Evolutionary conservation across 164 flowering plant species (phyloP).

Genomic region (Umbellularia californica): DNA sequence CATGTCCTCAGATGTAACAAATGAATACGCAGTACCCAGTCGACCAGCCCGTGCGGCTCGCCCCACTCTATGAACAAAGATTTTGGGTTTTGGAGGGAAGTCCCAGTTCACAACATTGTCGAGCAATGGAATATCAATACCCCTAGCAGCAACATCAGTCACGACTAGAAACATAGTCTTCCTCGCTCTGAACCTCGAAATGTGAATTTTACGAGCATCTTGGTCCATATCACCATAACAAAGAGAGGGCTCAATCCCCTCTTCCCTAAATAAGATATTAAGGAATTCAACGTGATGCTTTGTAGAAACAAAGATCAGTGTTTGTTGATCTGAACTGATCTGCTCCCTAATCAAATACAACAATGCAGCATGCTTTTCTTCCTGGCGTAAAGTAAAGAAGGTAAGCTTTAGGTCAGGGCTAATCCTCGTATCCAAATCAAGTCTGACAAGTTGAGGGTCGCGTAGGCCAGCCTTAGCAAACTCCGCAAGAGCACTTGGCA

Average conservation of each 20-base stretch:
- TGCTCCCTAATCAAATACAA: constrained; percentile 81
- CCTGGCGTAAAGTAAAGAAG: constrained; percentile 81
- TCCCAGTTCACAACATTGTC: constrained; percentile 98
- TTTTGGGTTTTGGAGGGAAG: constrained; percentile 91
- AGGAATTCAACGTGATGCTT: constrained; percentile 95
- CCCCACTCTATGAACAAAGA: constrained; percentile 95
- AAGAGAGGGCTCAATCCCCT: constrained; percentile 84
- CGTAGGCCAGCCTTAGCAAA: constrained; percentile 94
- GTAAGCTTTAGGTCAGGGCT: constrained; percentile 78
- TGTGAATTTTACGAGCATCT: constrained; percentile 89
- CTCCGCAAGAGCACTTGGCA: constrained; percentile 94
- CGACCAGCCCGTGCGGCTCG: constrained; percentile 98
- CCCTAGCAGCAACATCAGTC: constrained; percentile 97
- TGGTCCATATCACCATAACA: constrained; percentile 99
- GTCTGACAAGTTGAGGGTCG: constrained; percentile 85
- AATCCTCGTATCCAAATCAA: constrained; percentile 83
- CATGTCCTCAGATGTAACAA: constrained; percentile 84
- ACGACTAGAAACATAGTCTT: constrained; percentile 88
- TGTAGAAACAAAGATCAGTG: constrained; percentile 85
- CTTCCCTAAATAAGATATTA: constrained; percentile 53
- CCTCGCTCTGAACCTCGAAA: constrained; percentile 77
- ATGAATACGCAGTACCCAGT: constrained; percentile 82
- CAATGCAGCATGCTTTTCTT: constrained; percentile 83
- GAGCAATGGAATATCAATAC: constrained; percentile 94
- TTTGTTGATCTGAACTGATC: constrained; percentile 70